Evolutionary conservation across 768 basidiomycete species (phyloP), one percentile per base, ranked within the genome.

Genomic region (Mycena epipterygia): DNA sequence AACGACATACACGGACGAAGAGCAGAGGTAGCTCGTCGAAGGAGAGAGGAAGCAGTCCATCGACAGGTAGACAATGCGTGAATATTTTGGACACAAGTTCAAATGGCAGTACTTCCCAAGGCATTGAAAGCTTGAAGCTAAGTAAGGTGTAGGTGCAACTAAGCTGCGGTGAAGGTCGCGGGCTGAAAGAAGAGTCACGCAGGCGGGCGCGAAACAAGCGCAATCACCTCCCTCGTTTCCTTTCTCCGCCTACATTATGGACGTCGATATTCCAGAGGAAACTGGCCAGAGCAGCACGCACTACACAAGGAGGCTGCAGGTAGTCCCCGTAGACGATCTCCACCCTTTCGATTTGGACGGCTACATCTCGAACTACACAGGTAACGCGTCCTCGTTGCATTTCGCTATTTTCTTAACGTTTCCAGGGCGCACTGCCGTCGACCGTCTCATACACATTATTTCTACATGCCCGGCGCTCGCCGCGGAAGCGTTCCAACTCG

Each of bases 281-380:
- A 53, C 49, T 23, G 48, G 61, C 4, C 81, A 78, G 51, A 74
- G 75, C 37, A 76, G 78, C 65, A 71, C 74, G 46, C 72, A 71
- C 27, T 73, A 59, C 73, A 19, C 37, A 75, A 25, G 81, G 62
- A 69, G 79, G 76, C 35, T 70, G 48, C 44, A 64, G 77, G 33
- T 85, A 25, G 87, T 87, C 2, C 81, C 83, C 16, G 87, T 96
- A 17, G 92, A 95, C 79, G 93, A 94, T 48, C 86, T 86, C 0
- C 95, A 96, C 76, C 94, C 95, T 5, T 96, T 95, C 77, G 95
- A 97, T 77, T 88, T 97, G 61, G 96, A 97, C 66, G 80, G 89
- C 46, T 93, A 95, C 79, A 90, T 92, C 67, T 84, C 91, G 48
- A 88, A 89, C 61, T 97, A 96, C 82, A 85, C 90, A 71, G 94